Conservation (phyloP, 2,329 filamentous ascomycete species). For the Aspergillus arachidicola region DNA sequence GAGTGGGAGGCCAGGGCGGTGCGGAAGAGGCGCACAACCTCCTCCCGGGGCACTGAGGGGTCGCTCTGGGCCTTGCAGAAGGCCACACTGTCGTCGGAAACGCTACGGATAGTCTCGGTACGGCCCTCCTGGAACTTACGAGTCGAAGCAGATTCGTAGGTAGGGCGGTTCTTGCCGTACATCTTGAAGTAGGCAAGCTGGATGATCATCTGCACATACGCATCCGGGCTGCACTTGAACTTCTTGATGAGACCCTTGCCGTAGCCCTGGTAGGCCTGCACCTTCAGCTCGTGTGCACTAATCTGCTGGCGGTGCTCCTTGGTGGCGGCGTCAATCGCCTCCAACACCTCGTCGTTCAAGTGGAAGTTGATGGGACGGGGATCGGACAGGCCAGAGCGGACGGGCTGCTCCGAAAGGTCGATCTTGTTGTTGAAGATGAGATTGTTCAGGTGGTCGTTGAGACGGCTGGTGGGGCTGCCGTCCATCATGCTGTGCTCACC, state of each 20-base stretch:
- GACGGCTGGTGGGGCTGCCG: constrained; percentile 90
- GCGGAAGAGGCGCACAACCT: constrained; percentile 75
- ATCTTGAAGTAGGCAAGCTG: constrained; percentile 98
- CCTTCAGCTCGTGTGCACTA: constrained; percentile 82
- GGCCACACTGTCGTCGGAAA: constrained; percentile 86
- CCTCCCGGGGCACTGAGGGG: constrained; percentile 61
- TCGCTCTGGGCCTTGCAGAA: constrained; percentile 90
- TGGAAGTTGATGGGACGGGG: constrained; percentile 78
- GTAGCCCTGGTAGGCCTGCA: constrained; percentile 96
- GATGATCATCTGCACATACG: constrained; percentile 98
- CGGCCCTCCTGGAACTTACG: constrained; percentile 94
- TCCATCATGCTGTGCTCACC: constrained; percentile 99
- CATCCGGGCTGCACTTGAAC: constrained; percentile 97
- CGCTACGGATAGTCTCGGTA: constrained; percentile 91
- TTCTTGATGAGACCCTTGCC: constrained; percentile 99
- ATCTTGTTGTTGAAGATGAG: constrained; percentile 94
- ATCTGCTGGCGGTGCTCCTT: constrained; percentile 82
- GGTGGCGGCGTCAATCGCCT: constrained; percentile 76
- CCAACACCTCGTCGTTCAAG: constrained; percentile 70
- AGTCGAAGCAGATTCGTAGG: constrained; percentile 94
- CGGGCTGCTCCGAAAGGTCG: constrained; percentile 75
- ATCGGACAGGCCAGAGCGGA: constrained; percentile 83
- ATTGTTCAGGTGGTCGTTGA: constrained; percentile 93
- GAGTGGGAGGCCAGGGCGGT: constrained; percentile 79
- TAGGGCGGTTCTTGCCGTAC: constrained; percentile 96